A percentile compares a stretch with the other conserved stretches of the same genome.
Evolutionary conservation across 352 stramenopile genomes (phyloP).

Genomic region (Paralagenidium karlingii): DNA sequence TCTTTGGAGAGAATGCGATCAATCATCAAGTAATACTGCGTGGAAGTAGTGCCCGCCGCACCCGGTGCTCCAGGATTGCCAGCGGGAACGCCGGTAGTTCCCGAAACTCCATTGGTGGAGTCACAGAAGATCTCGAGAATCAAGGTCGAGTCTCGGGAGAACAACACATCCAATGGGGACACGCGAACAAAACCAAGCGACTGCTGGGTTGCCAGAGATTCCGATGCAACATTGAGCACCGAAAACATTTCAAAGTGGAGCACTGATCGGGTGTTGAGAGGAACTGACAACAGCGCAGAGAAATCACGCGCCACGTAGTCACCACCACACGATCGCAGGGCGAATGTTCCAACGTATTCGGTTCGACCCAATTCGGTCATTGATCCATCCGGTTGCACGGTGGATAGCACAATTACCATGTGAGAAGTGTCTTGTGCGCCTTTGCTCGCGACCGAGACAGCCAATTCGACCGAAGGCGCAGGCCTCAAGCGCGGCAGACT

Average conservation of each 20-base stretch:
- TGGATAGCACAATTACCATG: constrained; percentile 63
- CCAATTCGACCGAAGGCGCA: constrained; percentile 48
- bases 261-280: constrained; percentile 40
- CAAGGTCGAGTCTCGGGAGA: constrained; percentile 62
- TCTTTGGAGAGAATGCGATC: constrained; percentile 57
- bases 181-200: constrained; percentile 67
- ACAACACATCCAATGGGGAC: constrained; percentile 51
- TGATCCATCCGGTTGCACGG: constrained; percentile 29
- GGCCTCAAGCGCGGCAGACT: constrained; percentile 56
- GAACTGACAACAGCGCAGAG: constrained; percentile 51
- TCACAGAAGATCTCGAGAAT: too few species aligned
- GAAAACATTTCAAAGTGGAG: constrained; percentile 75
- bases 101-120: too few species aligned
- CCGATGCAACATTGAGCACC: constrained; percentile 37
- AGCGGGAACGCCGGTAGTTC: too few species aligned
- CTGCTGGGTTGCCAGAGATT: constrained; percentile 40
- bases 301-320: constrained; percentile 76
- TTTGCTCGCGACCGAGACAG: constrained; percentile 63
- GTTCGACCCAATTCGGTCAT: constrained; percentile 54
- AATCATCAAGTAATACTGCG: constrained; percentile 69
- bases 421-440: constrained; percentile 46
- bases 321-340: constrained; percentile 47
- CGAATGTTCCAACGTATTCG: constrained; percentile 59
- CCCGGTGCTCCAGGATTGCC: too few species aligned
- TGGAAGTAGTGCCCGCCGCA: too few species aligned